Percentiles rank a stretch among this genome's conserved stretches.
These are phyloP conservation scores for Vanrija pseudolonga DNA, from an alignment of 1,284 basidiomycete genomes.

Conservation along the genomic window DNA sequence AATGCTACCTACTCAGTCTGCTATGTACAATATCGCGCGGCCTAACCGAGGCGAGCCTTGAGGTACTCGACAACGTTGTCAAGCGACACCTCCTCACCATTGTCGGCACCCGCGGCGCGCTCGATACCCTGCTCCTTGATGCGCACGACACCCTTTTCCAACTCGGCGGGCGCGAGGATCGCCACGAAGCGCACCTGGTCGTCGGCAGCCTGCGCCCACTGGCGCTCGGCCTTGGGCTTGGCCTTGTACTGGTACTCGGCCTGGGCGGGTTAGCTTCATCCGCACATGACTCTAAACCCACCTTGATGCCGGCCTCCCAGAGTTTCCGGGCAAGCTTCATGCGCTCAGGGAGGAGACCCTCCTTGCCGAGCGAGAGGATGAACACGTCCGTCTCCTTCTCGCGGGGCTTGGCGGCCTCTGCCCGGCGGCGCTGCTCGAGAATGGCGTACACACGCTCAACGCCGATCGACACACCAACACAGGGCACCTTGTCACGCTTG, in stretches of 20 bases:
- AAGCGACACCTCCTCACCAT: constrained; percentile 64
- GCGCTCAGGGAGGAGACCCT: constrained; percentile 69
- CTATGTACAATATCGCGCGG: not conserved
- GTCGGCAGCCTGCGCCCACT: constrained; percentile 87
- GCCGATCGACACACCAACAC: constrained; percentile 90
- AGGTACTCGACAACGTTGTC: constrained; percentile 67
- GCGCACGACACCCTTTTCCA: constrained; percentile 74
- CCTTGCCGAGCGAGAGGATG: constrained; percentile 85
- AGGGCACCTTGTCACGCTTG: constrained; percentile 63
- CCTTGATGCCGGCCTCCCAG: constrained; percentile 85
- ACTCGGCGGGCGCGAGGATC: constrained; percentile 82
- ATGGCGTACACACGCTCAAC: constrained; percentile 95
- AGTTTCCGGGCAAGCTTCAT: constrained; percentile 78
- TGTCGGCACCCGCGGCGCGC: constrained; percentile 59
- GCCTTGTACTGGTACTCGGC: constrained; percentile 90
- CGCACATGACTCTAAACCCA: constrained; percentile 43
- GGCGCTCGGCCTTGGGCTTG: constrained; percentile 79
- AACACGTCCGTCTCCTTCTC: constrained; percentile 93
- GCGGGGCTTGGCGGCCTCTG: constrained; percentile 59
- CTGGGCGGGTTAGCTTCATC: constrained; percentile 49
- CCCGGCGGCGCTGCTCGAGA: constrained; percentile 78
- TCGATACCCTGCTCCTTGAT: constrained; percentile 90
- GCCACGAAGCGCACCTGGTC: constrained; percentile 90
- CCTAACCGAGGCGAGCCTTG: constrained; percentile 30
- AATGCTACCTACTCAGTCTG: no score